These are phyloP conservation scores for Lepidium aucheri DNA, from an alignment of 345 rosid genomes.

Conservation along the genomic window DNA sequence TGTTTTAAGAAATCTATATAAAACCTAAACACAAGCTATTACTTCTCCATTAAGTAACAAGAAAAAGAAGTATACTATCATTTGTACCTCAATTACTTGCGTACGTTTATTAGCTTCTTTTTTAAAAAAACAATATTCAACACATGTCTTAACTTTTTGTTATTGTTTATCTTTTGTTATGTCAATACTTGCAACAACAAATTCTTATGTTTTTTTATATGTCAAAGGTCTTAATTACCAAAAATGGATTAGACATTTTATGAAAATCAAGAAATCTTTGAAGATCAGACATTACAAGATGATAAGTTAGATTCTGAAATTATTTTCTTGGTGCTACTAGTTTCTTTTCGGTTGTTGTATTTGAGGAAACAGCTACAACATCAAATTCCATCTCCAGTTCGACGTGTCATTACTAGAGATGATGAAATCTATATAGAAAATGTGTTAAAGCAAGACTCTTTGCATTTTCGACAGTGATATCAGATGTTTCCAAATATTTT, in stretches of 20 bases:
- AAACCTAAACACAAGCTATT: no score
- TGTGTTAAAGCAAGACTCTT: background rate
- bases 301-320: background rate
- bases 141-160: no score
- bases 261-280: background rate
- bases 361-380: background rate
- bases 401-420: background rate
- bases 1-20: no score
- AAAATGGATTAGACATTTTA: background rate
- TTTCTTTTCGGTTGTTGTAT: background rate
- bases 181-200: background rate
- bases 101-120: no score
- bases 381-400: background rate
- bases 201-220: background rate
- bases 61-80: no score
- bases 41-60: no score
- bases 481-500: background rate
- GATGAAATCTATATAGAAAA: background rate
- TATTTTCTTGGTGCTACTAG: background rate
- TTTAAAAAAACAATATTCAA: no score
- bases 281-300: background rate
- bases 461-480: background rate
- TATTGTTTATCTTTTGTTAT: background rate
- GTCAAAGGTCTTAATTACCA: background rate
- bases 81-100: no score